These are phyloP conservation scores for Sonneratia alba DNA, from an alignment of 345 rosid species.

Conservation along the genomic window DNA sequence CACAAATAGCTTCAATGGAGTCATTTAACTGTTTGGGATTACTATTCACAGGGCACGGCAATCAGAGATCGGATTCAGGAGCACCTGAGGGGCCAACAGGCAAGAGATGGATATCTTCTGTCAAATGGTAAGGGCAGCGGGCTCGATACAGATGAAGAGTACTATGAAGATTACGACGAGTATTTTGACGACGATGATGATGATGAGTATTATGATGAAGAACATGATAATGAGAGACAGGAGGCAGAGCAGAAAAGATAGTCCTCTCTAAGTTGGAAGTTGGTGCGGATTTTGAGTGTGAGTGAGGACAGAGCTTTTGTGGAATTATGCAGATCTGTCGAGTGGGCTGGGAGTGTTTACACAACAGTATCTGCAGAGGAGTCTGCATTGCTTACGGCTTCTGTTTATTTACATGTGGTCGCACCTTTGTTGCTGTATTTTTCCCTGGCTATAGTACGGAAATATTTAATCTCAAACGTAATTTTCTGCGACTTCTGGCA, in stretches of 20 bases:
- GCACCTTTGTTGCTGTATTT: background rate
- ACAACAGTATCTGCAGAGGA: background rate
- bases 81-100: background rate
- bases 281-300: background rate
- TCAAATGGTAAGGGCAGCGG: slow-evolving; percentile 21
- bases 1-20: background rate
- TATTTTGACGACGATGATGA: slow-evolving; percentile 37
- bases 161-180: slow-evolving; percentile 33
- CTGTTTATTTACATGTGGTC: background rate
- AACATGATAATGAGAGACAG: slow-evolving; percentile 19
- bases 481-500: no score
- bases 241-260: background rate
- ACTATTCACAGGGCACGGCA: background rate
- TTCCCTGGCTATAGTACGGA: background rate
- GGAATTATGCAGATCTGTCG: background rate
- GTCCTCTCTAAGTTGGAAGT: background rate
- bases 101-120: slow-evolving; percentile 26
- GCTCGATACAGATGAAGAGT: slow-evolving; percentile 29
- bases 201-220: slow-evolving; percentile 30
- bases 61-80: background rate
- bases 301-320: background rate
- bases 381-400: background rate
- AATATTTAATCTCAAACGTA: background rate
- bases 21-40: background rate
- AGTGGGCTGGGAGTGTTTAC: background rate